Base-by-base conservation (phyloP, 768 basidiomycete species). In the Inosperma sp. region DNA sequence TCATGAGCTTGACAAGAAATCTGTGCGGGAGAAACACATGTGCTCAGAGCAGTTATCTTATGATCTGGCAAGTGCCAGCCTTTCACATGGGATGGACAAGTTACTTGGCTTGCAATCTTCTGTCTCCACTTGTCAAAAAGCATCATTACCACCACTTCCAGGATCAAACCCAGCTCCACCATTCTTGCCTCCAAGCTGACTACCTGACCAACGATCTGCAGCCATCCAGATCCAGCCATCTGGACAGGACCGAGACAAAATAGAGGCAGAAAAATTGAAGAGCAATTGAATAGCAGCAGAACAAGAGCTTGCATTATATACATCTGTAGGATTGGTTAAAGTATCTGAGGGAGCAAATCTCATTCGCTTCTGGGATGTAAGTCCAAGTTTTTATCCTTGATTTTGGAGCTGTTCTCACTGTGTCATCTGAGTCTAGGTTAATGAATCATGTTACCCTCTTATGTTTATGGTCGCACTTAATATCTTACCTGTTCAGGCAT, bases 401-500 rank as follows among this genome's bases (percentile, higher is more conserved):
- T n/a, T 48, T 23, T 21, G 10, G 10, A 12, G 25, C 27, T 44
- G 8, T 27, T n/a, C 21, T 19, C 19, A 14, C 9, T 14, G 6
- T 46, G 5, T 8, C 4, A 30, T 25, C 35, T 5, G 26, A 3
- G 19, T 44, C 17, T 22, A 56, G 50, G 44, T 41, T 7, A 34
- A 49, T 21, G 39, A 56, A 35, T 5, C 27, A n/a, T 26, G 49
- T 4, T 54, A 40, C 30, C 62, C 64, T 1, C 48, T 51, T 0
- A 43, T 68, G 2, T 66, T 54, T 31, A 23, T 27, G 3, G 49
- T 65, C 3, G 59, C 64, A 3, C 54, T 63, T 40, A 62, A 66
- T 51, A 49, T 63, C 12, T 55, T 69, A 4, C 66, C 63, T 10
- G 59, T 55, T 4, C 65, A 68, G 30, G 60, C 61, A n/a, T 67